Base-by-base conservation (phyloP, 2,329 filamentous ascomycete species). In the Hymenoscyphus occultus region DNA sequence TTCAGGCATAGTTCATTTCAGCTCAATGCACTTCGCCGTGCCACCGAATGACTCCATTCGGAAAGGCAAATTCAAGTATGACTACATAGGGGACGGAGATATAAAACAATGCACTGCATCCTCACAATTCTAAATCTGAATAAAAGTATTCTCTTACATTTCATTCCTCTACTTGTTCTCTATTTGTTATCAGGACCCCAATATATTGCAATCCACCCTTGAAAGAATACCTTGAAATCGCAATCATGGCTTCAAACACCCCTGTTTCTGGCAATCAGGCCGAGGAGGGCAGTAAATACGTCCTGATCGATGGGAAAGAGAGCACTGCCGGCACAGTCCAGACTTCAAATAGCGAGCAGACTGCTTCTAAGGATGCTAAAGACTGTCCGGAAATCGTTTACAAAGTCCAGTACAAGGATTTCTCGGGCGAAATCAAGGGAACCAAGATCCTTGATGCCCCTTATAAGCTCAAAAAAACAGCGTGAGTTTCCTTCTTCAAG, bases 331-430 rank as follows among this genome's bases (percentile, higher is more conserved):
- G 45, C 10, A 68, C 60, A 32, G 54, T 64, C 6, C 56, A 59
- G 19, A 48, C 56, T 35, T 60, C 68, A 40, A 64, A 59, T 45
- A 67, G 62, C 59, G 62, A 69, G 59, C 59, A 63, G 13, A 65
- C 45, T 3, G 63, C 58, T 35, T 45, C 64, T 3, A 68, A 69
- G 48, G 61, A 65, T 16, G 65, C 61, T 31, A 63, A 67, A 28
- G 66, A 70, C 59, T 70, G 68, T 32, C 69, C 69, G 10, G 64
- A 69, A 32, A 70, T 70, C 32, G 32, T 70, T 4, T 70, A 70
- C 54, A 69, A 70, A 42, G 69, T 70, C 39, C 68, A 70, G 39
- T 70, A 70, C 51, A 70, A 70, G 45, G 68, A 69, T 59, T 64
- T 67, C 51, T 59, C 48, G 16, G 69, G 69, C 12, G 69, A 70